Evolutionary conservation across 805 yeast genomes (phyloP), one percentile per base, ranked within the genome.

Genomic region (Saturnispora serradocipensis): DNA sequence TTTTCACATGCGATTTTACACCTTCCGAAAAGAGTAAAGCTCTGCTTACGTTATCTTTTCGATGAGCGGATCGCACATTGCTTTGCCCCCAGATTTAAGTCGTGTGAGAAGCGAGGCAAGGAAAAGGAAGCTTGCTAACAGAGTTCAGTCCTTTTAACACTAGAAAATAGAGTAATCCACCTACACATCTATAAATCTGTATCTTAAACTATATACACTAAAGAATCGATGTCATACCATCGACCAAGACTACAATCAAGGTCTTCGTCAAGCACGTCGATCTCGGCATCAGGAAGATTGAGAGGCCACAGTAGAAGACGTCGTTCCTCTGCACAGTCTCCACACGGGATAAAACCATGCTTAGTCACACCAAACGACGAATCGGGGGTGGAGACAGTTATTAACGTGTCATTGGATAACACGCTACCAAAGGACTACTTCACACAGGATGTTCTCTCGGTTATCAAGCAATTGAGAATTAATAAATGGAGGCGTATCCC

Each of bases 381-480:
- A 15, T 1, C 18, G n/a, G n/a, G 20, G 3, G 5, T 43, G 6
- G 44, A 51, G 15, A 53, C 59, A 40, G 59, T 56, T 28, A 77
- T 82, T 5, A 74, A 75, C 44, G 85, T 81, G 11, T 71, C 71
- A 2, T 68, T 90, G 46, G 97, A 90, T 65, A 82, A 86, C 61
- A 68, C 85, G 1, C 72, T 90, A 52, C 97, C 97, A 0, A 59
- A 72, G n/a, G 91, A 84, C 59, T 90, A 88, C 65, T 84, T 91
- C 67, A 85, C 86, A 61, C 86, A 84, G 55, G 97, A 90, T 63
- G 71, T 91, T 42, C 64, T 88, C 32, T 76, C 82, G 2, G 72
- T 87, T 36, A 64, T 84, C 34, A 82, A 83, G 57, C 72, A 75
- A 8, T 68, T 93, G 53, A 74, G 75, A 51, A 80, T 93, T 43